A percentile compares a stretch with the other conserved stretches of the same genome.
Evolutionary conservation across 805 yeast species (phyloP).

Genomic region (Candida quercuum): DNA sequence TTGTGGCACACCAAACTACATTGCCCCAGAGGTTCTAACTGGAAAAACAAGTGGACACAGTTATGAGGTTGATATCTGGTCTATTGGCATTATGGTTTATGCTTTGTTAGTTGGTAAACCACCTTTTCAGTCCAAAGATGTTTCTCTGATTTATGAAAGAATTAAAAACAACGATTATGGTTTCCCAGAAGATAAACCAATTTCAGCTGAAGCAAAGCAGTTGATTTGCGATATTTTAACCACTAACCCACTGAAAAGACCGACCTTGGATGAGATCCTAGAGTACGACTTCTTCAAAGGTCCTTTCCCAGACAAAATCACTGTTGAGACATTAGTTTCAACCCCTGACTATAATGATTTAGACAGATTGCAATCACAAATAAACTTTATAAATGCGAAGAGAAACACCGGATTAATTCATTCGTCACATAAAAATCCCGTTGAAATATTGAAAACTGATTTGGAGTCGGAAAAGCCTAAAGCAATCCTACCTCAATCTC

Average conservation of each 20-base stretch:
- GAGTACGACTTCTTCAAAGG: conserved; percentile 86
- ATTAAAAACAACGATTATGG: conserved; percentile 76
- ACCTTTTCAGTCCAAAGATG: conserved; percentile 96
- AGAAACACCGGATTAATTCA: conserved; percentile 56
- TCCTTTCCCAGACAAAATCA: conserved; percentile 69
- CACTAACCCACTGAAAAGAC: conserved; percentile 77
- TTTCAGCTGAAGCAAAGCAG: conserved; percentile 66
- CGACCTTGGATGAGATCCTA: conserved; percentile 71
- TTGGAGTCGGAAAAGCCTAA: conserved; percentile 63
- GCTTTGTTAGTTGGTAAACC: conserved; percentile 93
- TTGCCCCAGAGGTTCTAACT: conserved; percentile 94
- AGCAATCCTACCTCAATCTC: conserved; percentile 75
- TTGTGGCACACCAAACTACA: conserved; percentile 98
- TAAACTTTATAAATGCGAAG: conserved; percentile 64
- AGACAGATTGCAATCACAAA: conserved; percentile 54
- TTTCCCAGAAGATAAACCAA: conserved; percentile 66
- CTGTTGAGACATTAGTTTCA: conserved; percentile 54
- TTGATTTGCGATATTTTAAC: conserved; percentile 71
- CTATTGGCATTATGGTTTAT: conserved; percentile 93
- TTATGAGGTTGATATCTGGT: conserved; percentile 96
- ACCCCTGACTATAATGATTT: conserved; percentile 56
- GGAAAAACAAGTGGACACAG: conserved; percentile 88
- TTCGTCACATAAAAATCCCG: conserved; percentile 49
- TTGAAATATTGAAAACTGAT: conserved; percentile 64
- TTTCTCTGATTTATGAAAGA: conserved; percentile 85